Evolutionary conservation across 305 asterid species (phyloP), one percentile per base, ranked within the genome.

Genomic region (Withania somnifera): DNA sequence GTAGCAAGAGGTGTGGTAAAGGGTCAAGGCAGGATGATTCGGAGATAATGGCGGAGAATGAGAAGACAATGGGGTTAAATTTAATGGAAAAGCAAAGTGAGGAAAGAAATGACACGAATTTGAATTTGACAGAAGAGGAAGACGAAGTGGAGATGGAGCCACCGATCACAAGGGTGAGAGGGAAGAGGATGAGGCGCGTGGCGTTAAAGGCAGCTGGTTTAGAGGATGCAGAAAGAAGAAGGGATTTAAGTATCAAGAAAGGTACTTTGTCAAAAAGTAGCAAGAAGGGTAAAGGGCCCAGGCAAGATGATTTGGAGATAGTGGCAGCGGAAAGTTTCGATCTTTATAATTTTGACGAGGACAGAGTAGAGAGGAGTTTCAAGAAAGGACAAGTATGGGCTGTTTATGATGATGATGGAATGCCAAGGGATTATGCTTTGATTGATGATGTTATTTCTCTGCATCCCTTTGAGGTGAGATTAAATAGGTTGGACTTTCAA

Each of bases 371-470:
- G 86, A 94, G 87, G 87, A 90, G 90, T 86, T 92, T 94, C 61
- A 92, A 89, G 93, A 90, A 87, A 89, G 98, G 98, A 36, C 99
- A 95, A 82, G 93, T 95, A 38, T 95, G 98, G 98, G 99, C 98
- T 30, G 82, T 90, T 50, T 95, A 93, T 64, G 98, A 92, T 10
- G 88, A 80, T 30, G 97, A 90, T 82, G 95, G 95, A 85, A 90
- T 92, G 92, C 98, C 99, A 0, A 86, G 97, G 86, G 95, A 91
- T 60, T 94, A 94, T 83, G 98, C 92, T n/a, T 82, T 92, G 84
- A 87, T 95, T 60, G 89, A 95, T 81, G 88, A 89, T 84, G 87
- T 93, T n/a, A 85, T 89, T 76, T 89, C 93, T 4, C 36, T 84
- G 86, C 89, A 90, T 82, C 97, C 99, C 8, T 94, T 95, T 78